Conservation (phyloP, 2,329 filamentous ascomycete species). For the Didymella arachidicola region DNA sequence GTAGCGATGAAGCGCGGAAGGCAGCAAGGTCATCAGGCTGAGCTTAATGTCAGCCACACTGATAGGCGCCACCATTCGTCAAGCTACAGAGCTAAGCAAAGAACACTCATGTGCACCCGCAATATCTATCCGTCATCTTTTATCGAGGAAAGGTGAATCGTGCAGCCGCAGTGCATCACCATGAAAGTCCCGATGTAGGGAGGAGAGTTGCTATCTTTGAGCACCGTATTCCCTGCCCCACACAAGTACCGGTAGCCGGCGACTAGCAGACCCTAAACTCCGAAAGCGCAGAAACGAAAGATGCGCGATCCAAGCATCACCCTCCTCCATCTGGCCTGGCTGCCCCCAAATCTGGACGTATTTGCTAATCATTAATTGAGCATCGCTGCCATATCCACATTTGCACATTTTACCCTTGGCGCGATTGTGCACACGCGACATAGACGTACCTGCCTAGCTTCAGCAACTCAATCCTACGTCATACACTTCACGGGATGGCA, state of each 20-base stretch:
- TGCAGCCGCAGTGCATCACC: too few species aligned
- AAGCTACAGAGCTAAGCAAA: too few species aligned
- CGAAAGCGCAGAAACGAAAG: conserved; percentile 4
- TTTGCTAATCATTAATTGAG: conserved; percentile 8
- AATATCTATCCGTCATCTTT: too few species aligned
- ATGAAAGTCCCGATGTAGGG: too few species aligned
- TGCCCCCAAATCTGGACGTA: background rate
- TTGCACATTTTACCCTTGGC: conserved; percentile 2
- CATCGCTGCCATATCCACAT: conserved; percentile 10
- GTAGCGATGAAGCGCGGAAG: too few species aligned
- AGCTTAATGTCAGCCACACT: too few species aligned
- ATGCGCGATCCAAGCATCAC: conserved; percentile 4
- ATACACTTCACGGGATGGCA: conserved; percentile 2
- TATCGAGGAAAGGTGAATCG: too few species aligned
- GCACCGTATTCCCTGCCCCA: conserved; percentile 3
- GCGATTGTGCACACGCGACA: conserved; percentile 4
- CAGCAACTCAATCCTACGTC: conserved; percentile 3
- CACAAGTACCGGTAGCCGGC: background rate
- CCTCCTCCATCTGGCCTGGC: conserved; percentile 2
- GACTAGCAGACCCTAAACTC: conserved; percentile 4
- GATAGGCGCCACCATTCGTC: too few species aligned
- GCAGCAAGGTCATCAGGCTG: too few species aligned
- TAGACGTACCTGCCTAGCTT: background rate
- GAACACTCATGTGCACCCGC: too few species aligned
- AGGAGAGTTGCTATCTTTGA: background rate